Evolutionary conservation across 192 early-diverging fungal species (phyloP), one percentile per base, ranked within the genome.

Genomic region (Polychytrium aggregatum): DNA sequence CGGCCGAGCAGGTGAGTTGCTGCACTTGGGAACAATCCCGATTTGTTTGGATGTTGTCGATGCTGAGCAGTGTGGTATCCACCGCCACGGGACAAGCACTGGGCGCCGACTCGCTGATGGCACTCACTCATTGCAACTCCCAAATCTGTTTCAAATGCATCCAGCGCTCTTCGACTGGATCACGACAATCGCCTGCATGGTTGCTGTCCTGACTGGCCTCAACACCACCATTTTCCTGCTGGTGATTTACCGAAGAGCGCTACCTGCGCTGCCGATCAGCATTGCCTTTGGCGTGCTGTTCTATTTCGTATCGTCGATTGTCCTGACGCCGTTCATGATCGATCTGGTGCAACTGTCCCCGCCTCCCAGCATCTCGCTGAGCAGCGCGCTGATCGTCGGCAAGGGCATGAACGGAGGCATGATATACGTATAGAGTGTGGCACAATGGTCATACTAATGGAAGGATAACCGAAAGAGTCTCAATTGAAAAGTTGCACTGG

Each of bases 141-240:
- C n/a, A n/a, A n/a, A n/a, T n/a, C n/a, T n/a, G n/a, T n/a, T n/a
- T n/a, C n/a, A n/a, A n/a, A n/a, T n/a, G n/a, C 31, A 5, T 10
- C 7, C 56, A 63, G 67, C 88, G 4, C 67, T 87, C 55, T 80
- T 72, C 44, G 84, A 87, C 56, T 88, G 85, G 85, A 68, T 87
- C 47, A 86, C 86, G 5, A 91, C 88, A 0, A 64, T 82, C 27
- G 68, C 78, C 34, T 83, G 79, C 46, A 82, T 72, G 18, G 61
- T 91, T 42, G 87, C 81, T 2, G 83, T 89, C 14, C 57, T 87
- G 28, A 86, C 86, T n/a, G 88, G 88, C 5, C 61, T 91, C 51
- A 86, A 78, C 41, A 73, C 84, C n/a, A 91, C 88, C 10, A 91
- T 91, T 41, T 90, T 90, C 60, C 60, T 91, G 39, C 64, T 91